Base-by-base conservation (phyloP, 1,284 basidiomycete species). In the Ganoderma resinaceum region DNA sequence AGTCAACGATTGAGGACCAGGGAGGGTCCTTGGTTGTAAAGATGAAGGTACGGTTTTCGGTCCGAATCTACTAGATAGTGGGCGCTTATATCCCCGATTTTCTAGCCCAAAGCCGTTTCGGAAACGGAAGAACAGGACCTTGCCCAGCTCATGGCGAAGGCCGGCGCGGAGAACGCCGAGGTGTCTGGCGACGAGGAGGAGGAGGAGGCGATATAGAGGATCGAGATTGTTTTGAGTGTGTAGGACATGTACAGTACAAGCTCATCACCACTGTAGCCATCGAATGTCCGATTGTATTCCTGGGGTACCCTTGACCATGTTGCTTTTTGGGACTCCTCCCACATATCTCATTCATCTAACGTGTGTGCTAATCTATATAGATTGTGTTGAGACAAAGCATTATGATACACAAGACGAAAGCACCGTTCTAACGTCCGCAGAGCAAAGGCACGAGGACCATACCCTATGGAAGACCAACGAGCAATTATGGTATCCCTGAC, bases 81-180 rank as follows among this genome's bases (percentile, higher is more conserved):
- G 7, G 52, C 52, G 14, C 49, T 26, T 37, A 62, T 55, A 20
- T 49, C 31, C 62, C 4, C 11, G 46, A 66, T 35, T 5, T 40
- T 66, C 61, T 76, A 96, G 95, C 96, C 96, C 73, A 98, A 98
- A 86, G 95, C 96, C 12, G 93, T 98, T 61, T 95, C 94, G n/a
- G 97, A 98, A 80, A 95, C 94, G 8, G 97, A 98, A 81, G 97
- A 98, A 80, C 92, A 95, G 73, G 96, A 98, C 80, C 88, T 98
- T 74, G 95, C 95, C 8, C 92, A 95, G 73, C 91, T 97, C 77
- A 98, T 98, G 96, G 95, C 93, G 61, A 94, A 95, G 80, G 95
- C 93, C 40, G 91, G 92, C 70, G 87, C 90, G 77, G 96, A 97
- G 82, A 98, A 98, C 79, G 94, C 91, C 43, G 96, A 98, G 78